phyloP scores from a whole-genome alignment of 2,329 filamentous ascomycete genomes.

The Elsinoe perseae region DNA sequence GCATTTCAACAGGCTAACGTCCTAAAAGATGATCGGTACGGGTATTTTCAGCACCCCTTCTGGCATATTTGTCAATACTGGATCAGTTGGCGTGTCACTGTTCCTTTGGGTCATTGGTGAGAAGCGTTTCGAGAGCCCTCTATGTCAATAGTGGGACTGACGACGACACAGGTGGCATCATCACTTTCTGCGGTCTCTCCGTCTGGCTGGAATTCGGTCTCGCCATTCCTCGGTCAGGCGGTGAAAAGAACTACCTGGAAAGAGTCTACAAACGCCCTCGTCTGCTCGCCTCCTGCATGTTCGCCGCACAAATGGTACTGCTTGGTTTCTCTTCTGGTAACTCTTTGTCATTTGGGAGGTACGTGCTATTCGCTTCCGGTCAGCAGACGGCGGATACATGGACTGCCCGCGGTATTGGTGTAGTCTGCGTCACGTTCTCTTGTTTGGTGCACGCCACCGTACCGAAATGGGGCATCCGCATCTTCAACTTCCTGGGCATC shows the following conservation, averaged over 20 bases:
- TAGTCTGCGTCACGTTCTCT: constrained; percentile 57
- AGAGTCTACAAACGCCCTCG: constrained; percentile 54
- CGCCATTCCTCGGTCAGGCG: constrained; percentile 56
- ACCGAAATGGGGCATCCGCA: constrained; percentile 57
- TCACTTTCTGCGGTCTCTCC: constrained; percentile 22
- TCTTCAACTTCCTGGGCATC: constrained; percentile 58
- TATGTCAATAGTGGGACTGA: neutral
- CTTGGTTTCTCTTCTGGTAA: constrained; percentile 41
- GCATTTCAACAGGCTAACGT: neutral
- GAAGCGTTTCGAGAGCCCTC: neutral
- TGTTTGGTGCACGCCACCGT: constrained; percentile 54
- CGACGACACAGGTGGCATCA: neutral
- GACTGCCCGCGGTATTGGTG: constrained; percentile 46
- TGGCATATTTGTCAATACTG: constrained; percentile 40
- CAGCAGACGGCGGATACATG: constrained; percentile 5
- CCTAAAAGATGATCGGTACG: constrained; percentile 18
- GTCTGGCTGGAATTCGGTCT: constrained; percentile 61
- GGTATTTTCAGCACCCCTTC: constrained; percentile 36
- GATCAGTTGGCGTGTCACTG: constrained; percentile 55
- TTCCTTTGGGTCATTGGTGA: constrained; percentile 55
- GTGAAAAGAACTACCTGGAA: constrained; percentile 61
- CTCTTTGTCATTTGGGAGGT: constrained; percentile 16
- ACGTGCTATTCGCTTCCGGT: constrained; percentile 17
- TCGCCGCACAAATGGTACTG: constrained; percentile 53
- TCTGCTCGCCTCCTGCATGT: constrained; percentile 55